phyloP scores from a whole-genome alignment of 148 eudicot genomes.

The Polygonum aviculare region DNA sequence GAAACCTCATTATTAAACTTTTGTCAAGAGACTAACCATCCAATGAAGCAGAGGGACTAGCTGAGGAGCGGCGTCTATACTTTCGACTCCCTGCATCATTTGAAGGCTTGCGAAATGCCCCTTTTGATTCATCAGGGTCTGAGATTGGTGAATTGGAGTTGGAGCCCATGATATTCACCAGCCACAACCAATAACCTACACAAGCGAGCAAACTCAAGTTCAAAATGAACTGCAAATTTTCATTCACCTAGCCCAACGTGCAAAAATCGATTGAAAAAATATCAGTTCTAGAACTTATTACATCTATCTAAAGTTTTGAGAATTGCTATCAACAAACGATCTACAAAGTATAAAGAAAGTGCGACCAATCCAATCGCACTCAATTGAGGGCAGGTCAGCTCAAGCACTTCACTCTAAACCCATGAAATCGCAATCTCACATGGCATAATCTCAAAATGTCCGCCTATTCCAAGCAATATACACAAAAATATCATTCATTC shows the following conservation, averaged over 20 bases:
- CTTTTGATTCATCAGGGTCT: conserved; percentile 41
- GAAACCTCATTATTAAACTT: background rate
- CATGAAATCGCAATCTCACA: background rate
- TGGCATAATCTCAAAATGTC: background rate
- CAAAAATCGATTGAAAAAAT: background rate
- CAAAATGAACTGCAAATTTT: background rate
- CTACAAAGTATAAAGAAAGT: background rate
- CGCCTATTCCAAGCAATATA: background rate
- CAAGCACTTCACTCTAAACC: background rate
- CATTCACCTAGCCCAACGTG: background rate
- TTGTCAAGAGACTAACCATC: conserved; percentile 43
- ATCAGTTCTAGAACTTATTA: background rate
- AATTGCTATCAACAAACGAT: background rate
- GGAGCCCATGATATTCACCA: conserved; percentile 39
- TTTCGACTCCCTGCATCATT: conserved; percentile 58
- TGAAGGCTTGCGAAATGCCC: conserved; percentile 64
- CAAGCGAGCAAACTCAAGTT: conserved; percentile 13
- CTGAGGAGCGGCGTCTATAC: conserved; percentile 70
- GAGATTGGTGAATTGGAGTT: conserved; percentile 29
- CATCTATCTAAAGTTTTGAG: background rate
- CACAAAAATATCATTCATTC: background rate
- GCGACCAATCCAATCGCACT: background rate
- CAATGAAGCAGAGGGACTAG: conserved; percentile 45
- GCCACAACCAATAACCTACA: background rate
- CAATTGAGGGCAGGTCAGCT: background rate